Conservation (phyloP, 202 grass and related monocot species). For the Elaeis oleifera region DNA sequence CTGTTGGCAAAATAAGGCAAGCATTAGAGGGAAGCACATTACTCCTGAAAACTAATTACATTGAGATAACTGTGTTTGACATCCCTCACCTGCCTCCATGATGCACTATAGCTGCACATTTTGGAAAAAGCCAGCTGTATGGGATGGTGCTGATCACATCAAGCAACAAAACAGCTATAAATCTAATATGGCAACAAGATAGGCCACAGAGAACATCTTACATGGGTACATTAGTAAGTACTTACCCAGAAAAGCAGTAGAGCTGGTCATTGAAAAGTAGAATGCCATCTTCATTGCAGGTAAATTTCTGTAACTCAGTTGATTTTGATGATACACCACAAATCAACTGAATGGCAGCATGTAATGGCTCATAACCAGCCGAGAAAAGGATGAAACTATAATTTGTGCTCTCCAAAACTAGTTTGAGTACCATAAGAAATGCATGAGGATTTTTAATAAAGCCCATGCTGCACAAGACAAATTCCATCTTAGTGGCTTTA, state of each 20-base stretch:
- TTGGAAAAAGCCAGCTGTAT: constrained; percentile 81
- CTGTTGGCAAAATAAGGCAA: constrained; percentile 35
- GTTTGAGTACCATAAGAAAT: constrained; percentile 63
- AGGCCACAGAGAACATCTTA: constrained; percentile 4
- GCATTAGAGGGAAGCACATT: constrained; percentile 2
- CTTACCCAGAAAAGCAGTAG: constrained; percentile 85
- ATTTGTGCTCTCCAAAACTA: constrained; percentile 45
- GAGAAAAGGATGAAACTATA: constrained; percentile 69
- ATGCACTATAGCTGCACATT: constrained; percentile 59
- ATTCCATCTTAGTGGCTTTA: not conserved
- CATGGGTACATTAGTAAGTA: constrained; percentile 6
- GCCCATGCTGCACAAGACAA: constrained; percentile 74
- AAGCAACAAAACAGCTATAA: constrained; percentile 21
- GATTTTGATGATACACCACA: constrained; percentile 29
- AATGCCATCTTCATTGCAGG: constrained; percentile 24
- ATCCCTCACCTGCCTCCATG: constrained; percentile 71
- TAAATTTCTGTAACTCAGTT: constrained; percentile 8
- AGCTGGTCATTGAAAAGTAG: constrained; percentile 53
- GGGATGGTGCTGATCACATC: constrained; percentile 52
- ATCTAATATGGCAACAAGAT: constrained; percentile 5
- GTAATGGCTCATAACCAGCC: constrained; percentile 67
- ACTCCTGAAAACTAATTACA: not conserved
- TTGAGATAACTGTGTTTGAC: not conserved
- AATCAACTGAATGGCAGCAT: constrained; percentile 51
- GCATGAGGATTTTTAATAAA: constrained; percentile 82